Conservation (phyloP, 129 eudicot genomes). For the Arctium minus region DNA sequence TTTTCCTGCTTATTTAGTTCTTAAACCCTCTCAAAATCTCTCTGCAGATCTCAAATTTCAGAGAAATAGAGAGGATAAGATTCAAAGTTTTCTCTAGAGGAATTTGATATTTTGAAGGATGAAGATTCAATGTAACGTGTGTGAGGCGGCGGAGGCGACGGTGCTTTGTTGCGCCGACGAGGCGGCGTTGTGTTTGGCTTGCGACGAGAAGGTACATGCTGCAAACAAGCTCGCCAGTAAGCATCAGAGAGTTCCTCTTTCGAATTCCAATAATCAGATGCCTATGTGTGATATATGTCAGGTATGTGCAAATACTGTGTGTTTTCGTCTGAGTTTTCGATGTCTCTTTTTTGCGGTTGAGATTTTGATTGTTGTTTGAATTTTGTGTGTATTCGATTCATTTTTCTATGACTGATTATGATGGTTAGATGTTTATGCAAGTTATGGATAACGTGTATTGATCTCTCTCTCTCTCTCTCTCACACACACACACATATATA, state of each 20-base stretch:
- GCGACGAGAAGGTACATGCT: constrained; percentile 82
- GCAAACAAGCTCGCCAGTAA: constrained; percentile 87
- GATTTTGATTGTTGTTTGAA: not conserved
- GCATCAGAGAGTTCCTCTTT: constrained; percentile 69
- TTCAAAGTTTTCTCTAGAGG: not conserved
- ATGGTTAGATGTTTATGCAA: not conserved
- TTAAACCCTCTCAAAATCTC: constrained; percentile 4
- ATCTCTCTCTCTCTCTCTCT: too few relatives aligned
- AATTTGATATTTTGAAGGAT: constrained; percentile 22
- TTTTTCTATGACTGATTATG: not conserved
- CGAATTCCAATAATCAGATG: constrained; percentile 48
- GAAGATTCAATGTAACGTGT: constrained; percentile 93
- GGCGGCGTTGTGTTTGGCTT: constrained; percentile 71
- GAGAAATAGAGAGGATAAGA: not conserved
- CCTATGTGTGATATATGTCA: constrained; percentile 92
- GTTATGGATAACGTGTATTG: not conserved
- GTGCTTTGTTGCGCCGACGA: constrained; percentile 90
- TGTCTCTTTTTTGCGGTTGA: not conserved
- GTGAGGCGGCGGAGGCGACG: constrained; percentile 70
- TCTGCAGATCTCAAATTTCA: not conserved
- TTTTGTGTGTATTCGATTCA: not conserved
- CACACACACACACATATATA: not conserved
- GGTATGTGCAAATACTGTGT: constrained; percentile 29
- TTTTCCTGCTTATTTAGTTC: not conserved
- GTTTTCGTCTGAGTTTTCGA: not conserved